Conservation (phyloP, 768 basidiomycete species). For the Amanita subjunquillea region DNA sequence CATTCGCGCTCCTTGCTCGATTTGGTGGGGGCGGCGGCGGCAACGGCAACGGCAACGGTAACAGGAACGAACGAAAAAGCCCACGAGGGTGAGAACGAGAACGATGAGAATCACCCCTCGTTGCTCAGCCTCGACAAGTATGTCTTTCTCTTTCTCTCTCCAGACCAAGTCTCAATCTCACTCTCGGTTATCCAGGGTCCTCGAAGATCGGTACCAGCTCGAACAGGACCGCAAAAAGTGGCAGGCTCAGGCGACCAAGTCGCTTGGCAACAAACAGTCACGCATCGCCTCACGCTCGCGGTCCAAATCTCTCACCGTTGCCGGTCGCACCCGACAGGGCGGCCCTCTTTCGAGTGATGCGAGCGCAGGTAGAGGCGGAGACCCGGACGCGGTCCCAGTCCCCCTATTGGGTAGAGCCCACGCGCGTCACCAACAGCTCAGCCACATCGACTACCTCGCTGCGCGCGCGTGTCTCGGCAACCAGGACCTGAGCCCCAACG, state of each 20-base stretch:
- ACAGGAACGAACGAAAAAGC: neutral
- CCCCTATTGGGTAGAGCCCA: too few species aligned
- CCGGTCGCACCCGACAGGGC: conserved; percentile 15
- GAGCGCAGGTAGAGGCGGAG: too few species aligned
- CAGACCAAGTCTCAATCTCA: conserved; percentile 1
- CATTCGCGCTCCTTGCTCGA: conserved; percentile 39
- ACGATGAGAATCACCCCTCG: conserved; percentile 54
- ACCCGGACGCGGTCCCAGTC: too few species aligned
- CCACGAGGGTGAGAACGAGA: conserved; percentile 16
- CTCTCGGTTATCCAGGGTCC: conserved; percentile 33
- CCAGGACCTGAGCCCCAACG: conserved; percentile 43
- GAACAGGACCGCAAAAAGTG: conserved; percentile 57
- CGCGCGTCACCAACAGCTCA: conserved; percentile 14
- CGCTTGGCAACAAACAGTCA: conserved; percentile 55
- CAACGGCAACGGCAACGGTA: neutral
- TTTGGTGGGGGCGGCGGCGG: neutral
- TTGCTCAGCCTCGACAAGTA: conserved; percentile 46
- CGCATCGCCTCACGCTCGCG: conserved; percentile 56
- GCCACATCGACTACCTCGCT: conserved; percentile 50
- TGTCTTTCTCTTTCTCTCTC: conserved; percentile 9
- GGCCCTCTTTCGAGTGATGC: neutral
- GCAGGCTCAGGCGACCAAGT: conserved; percentile 51
- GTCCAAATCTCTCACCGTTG: conserved; percentile 42
- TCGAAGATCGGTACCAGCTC: conserved; percentile 52
- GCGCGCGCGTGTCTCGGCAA: conserved; percentile 58